These are phyloP conservation scores for Cydonia oblonga DNA, from an alignment of 331 rosid genomes.

Conservation along the genomic window DNA sequence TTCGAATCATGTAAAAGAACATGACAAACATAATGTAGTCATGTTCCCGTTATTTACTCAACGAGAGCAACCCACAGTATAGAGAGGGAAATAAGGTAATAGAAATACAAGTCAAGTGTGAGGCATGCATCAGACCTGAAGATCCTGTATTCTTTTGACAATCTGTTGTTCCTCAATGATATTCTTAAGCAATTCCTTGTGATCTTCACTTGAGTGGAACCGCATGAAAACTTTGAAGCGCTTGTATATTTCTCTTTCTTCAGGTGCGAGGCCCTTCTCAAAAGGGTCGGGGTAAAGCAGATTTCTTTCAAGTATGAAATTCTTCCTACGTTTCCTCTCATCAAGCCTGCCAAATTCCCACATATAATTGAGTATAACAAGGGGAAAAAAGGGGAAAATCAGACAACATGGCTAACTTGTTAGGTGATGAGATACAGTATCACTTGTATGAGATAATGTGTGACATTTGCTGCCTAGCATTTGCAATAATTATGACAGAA, in stretches of 20 bases:
- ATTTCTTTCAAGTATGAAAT: slow-evolving; percentile 64
- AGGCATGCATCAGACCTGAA: slow-evolving; percentile 44
- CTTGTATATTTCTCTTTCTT: slow-evolving; percentile 55
- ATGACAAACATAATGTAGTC: background rate
- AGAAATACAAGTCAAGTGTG: background rate
- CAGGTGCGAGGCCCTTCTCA: slow-evolving; percentile 53
- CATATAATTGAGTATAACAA: background rate
- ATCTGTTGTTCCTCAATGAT: slow-evolving; percentile 64
- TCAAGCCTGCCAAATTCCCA: slow-evolving; percentile 59
- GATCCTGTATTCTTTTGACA: slow-evolving; percentile 60
- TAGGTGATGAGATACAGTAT: background rate
- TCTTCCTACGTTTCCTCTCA: slow-evolving; percentile 78
- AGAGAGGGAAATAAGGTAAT: background rate
- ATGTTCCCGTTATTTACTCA: background rate
- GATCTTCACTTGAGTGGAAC: slow-evolving; percentile 74
- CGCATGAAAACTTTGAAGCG: slow-evolving; percentile 63
- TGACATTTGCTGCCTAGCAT: background rate
- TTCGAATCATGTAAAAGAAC: background rate
- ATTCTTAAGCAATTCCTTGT: slow-evolving; percentile 41
- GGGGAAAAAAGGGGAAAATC: background rate
- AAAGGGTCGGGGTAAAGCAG: slow-evolving; percentile 65
- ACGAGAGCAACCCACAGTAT: background rate
- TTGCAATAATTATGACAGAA: background rate
- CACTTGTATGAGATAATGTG: background rate
- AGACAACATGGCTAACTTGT: background rate